Evolutionary conservation across 768 basidiomycete genomes (phyloP).

Genomic region (Lactarius trivialis): DNA sequence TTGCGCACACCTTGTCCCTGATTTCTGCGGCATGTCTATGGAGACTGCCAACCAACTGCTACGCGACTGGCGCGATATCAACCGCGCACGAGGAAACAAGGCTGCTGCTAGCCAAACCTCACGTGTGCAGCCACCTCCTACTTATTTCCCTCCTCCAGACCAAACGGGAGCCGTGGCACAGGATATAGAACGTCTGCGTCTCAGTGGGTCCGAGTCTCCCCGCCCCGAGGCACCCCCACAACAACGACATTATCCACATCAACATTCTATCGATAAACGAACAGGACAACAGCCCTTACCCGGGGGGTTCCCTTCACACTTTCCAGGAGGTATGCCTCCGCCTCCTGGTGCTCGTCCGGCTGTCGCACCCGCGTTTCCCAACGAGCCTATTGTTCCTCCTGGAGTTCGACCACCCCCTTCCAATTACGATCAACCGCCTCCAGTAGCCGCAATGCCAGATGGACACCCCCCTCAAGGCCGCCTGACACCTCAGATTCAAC

Average conservation of each 20-base stretch:
- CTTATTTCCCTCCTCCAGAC: constrained; percentile 28
- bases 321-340: constrained; percentile 28
- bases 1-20: constrained; percentile 96
- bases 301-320: constrained; percentile 24
- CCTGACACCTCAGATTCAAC: constrained; percentile 14
- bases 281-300: constrained; percentile 24
- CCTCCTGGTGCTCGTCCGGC: constrained; percentile 35
- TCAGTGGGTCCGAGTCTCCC: constrained; percentile 23
- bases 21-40: constrained; percentile 99
- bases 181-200: constrained; percentile 26
- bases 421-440: constrained; percentile 17
- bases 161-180: constrained; percentile 23
- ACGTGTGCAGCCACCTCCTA: constrained; percentile 31
- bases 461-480: constrained; percentile 10
- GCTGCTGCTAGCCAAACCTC: constrained; percentile 32
- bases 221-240: constrained; percentile 25
- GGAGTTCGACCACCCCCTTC: constrained; percentile 17
- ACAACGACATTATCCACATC: constrained; percentile 23
- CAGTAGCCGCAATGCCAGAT: constrained; percentile 5
- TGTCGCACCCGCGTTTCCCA: constrained; percentile 32
- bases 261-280: constrained; percentile 22
- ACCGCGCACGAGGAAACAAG: constrained; percentile 54
- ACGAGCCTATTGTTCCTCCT: constrained; percentile 31
- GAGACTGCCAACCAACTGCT: constrained; percentile 94
- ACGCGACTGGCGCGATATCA: constrained; percentile 87